Evolutionary conservation across 2,329 filamentous ascomycete species (phyloP).

Genomic region (Neonectria punicea): DNA sequence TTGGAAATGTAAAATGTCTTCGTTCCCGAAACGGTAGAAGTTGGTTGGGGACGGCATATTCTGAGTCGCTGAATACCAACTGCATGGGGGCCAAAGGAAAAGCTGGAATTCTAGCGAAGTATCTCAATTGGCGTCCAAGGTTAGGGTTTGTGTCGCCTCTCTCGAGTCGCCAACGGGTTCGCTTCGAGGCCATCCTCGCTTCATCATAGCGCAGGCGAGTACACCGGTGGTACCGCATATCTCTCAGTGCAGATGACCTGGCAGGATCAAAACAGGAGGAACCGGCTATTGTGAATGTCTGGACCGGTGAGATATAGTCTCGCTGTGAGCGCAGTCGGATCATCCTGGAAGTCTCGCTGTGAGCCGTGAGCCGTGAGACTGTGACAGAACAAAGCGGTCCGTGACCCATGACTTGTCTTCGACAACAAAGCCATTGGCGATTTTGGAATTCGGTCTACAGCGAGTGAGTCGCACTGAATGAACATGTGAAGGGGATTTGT

Average conservation of each 20-base stretch:
- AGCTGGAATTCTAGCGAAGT: neutral
- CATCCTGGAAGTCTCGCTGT: neutral
- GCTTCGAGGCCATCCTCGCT: neutral
- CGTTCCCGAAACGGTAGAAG: neutral
- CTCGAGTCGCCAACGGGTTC: neutral
- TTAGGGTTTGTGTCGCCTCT: neutral
- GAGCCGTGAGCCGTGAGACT: neutral
- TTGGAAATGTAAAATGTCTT: neutral
- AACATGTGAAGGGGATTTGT: neutral
- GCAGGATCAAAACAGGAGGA: neutral
- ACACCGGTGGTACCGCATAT: neutral
- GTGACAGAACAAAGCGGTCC: neutral
- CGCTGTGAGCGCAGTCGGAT: neutral
- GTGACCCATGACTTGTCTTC: neutral
- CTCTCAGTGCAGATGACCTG: neutral
- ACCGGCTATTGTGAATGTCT: too few relatives aligned
- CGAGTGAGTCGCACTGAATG: neutral
- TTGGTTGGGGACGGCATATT: neutral
- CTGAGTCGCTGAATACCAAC: neutral
- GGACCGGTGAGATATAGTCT: neutral
- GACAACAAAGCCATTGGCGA: conserved; percentile 2
- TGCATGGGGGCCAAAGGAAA: neutral
- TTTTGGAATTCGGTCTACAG: neutral
- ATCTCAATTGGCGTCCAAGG: neutral
- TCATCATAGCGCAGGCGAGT: neutral